Evolutionary conservation across 1,139 yeast genomes (phyloP), one percentile per base, ranked within the genome.

Genomic region (Yamadazyma triangularis): DNA sequence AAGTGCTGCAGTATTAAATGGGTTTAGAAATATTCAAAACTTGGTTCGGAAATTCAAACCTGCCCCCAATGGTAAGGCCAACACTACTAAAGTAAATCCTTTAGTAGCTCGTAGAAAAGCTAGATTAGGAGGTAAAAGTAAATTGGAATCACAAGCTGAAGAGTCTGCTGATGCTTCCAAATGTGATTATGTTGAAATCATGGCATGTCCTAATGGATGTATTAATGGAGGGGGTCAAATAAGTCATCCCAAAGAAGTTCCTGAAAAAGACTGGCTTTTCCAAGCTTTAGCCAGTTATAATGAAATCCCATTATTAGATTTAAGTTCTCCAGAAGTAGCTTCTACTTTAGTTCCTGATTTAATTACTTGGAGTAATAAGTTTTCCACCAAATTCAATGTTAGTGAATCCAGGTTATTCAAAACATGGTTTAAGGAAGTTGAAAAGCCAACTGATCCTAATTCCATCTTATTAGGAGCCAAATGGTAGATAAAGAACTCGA

Each of bases 161-260:
- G 68, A 58, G 24, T 28, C 40, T 1, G 77, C 79, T 0, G 91
- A 84, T 41, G 81, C 91, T 1, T 58, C 74, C 13, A 69, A 64
- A 27, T 81, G 86, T 47, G 94, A 87, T 42, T 86, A 84, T 47
- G 87, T 91, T 4, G 98, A 91, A 48, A 84, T 91, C 23, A 89
- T 88, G 96, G 98, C 98, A 1, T 91, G 98, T 54, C 98, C 98
- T 3, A 87, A 86, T 23, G 99, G 98, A 1, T 91, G 98, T 50
- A 84, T 89, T 35, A 91, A 91, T 50, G 99, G 99, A 8, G 97
- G 98, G 12, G 99, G 99, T 0, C 91, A 88, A 48, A 79, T 85
- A 23, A 66, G 73, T 13, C 63, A 73, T 21, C 77, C 84, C 0
- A 34, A 38, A 1, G 58, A 48, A 3, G 41, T 50, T 0, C 29